Conservation (phyloP, 768 basidiomycete species). For the Rhizopogon vesiculosus region DNA sequence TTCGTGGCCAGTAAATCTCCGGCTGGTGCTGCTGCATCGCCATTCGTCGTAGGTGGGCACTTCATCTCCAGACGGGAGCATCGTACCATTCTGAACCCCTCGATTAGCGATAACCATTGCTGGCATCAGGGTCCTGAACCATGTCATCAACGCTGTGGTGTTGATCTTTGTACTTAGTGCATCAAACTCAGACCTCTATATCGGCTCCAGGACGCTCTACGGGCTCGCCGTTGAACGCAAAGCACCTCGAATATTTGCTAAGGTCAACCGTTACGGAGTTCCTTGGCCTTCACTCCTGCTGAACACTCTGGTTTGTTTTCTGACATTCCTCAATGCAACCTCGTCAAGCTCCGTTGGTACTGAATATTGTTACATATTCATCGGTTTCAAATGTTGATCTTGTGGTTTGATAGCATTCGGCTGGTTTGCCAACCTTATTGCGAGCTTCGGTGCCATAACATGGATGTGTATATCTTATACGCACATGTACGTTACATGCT, state of each 20-base stretch:
- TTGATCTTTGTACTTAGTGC: slow-evolving; percentile 41
- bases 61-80: slow-evolving; percentile 21
- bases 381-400: not conserved
- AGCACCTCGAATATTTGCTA: slow-evolving; percentile 36
- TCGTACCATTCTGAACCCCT: slow-evolving; percentile 28
- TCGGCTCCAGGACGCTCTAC: slow-evolving; percentile 43
- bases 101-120: slow-evolving; percentile 32
- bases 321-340: slow-evolving; percentile 56
- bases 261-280: slow-evolving; percentile 29
- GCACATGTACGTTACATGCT: slow-evolving; percentile 16
- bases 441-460: slow-evolving; percentile 28
- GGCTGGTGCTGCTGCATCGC: slow-evolving; percentile 26
- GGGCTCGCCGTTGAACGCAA: slow-evolving; percentile 43
- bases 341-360: slow-evolving; percentile 48
- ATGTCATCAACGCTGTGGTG: slow-evolving; percentile 34
- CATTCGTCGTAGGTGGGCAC: slow-evolving; percentile 41
- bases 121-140: slow-evolving; percentile 43
- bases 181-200: slow-evolving; percentile 60
- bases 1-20: slow-evolving; percentile 21
- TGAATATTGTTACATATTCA: not conserved
- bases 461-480: slow-evolving; percentile 28
- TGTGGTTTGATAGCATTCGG: slow-evolving; percentile 10
- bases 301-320: slow-evolving; percentile 50
- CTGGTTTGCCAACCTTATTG: slow-evolving; percentile 26
- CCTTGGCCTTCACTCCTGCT: slow-evolving; percentile 38